Evolutionary conservation across 805 yeast species (phyloP).

Genomic region (Candida oleophila): DNA sequence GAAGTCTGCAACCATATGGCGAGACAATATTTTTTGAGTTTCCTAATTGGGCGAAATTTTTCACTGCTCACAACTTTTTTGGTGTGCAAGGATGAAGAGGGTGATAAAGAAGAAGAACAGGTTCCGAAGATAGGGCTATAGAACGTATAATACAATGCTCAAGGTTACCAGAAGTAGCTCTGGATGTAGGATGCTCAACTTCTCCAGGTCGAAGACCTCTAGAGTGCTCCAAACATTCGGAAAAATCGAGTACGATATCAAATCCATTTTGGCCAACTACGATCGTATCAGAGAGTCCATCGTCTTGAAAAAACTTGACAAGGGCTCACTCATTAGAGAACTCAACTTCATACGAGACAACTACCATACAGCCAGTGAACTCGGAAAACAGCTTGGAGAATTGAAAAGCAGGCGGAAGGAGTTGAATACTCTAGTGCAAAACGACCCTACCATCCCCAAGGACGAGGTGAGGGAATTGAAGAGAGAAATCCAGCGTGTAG

Average conservation of each 20-base stretch:
- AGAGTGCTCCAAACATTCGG: constrained; percentile 18
- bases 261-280: constrained; percentile 24
- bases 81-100: no score
- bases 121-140: no score
- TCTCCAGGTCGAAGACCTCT: neutral
- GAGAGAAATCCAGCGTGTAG: constrained; percentile 28
- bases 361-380: constrained; percentile 12
- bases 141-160: no score
- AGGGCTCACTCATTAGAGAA: constrained; percentile 7
- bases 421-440: constrained; percentile 2
- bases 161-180: neutral
- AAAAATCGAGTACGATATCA: constrained; percentile 34
- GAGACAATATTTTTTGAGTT: no score
- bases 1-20: no score
- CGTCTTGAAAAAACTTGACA: constrained; percentile 25
- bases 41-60: no score
- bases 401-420: constrained; percentile 18
- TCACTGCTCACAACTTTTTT: no score
- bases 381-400: constrained; percentile 12
- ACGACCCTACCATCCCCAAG: constrained; percentile 8
- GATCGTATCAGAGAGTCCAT: constrained; percentile 26
- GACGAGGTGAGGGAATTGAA: constrained; percentile 7
- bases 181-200: neutral
- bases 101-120: no score
- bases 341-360: constrained; percentile 13